Base-by-base conservation (phyloP, 2,329 filamentous ascomycete species). In the Trichoderma aggressivum region DNA sequence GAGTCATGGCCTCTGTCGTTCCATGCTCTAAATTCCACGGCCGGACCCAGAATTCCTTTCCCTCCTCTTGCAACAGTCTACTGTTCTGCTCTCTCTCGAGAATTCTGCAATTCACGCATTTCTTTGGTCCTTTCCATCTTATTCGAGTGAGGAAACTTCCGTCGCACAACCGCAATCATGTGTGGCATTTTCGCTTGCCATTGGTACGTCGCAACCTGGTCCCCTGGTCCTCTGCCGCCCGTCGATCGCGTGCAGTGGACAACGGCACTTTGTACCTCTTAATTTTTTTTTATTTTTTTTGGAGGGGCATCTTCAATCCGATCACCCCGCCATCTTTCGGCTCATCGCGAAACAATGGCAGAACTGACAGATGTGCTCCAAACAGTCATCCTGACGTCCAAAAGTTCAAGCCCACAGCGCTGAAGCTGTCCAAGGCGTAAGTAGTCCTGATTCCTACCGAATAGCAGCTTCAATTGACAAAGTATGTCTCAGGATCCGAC, bases 131-230 rank as follows among this genome's bases (percentile, higher is more conserved):
- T 65, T 70, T 43, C 43, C 64, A 34, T 67, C n/a, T 4, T 47
- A 43, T 65, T 34, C 60, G 36, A 63, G 43, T 56, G 18, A 32
- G 47, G 21, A 58, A 43, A 5, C 47, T 64, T 71, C 34, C 56
- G 39, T 56, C 30, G 18, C 58, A 34, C 16, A n/a, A 73, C 79
- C 78, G 81, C 80, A 86, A 92, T 82, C 78, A 97, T 97, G 94
- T 97, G 94, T 91, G 94, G 94, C 83, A 97, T 98, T 80, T 98
- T 98, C 83, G 94, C 94, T 78, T 98, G 94, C 85, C 93, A 98
- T 84, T 87, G 89, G 94, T 97, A 85, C 81, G 90, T 87, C 34
- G 30, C 26, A 34, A 10, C 21, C 47, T 34, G 16, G 26, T 12
- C 14, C 62, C 55, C 64, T n/a, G 12, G 32, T 50, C 28, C 26